Conservation (phyloP, 768 basidiomycete species). For the Chalciporus chontae region DNA sequence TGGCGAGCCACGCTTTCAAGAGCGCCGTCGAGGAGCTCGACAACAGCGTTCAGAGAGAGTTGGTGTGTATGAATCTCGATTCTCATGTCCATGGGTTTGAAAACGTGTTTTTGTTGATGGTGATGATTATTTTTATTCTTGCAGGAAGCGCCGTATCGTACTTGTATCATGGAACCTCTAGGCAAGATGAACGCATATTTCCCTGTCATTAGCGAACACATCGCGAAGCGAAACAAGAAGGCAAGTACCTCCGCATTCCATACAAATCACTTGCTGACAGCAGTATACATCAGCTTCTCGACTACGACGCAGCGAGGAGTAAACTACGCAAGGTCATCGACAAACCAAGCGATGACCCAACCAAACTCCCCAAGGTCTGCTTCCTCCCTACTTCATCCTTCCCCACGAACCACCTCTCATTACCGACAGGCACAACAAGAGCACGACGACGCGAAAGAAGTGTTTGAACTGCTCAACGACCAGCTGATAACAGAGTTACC, state of each 20-base stretch:
- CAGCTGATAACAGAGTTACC: constrained; percentile 91
- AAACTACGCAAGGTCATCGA: constrained; percentile 85
- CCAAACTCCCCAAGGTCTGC: constrained; percentile 77
- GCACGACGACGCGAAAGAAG: constrained; percentile 89
- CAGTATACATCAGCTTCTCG: constrained; percentile 62
- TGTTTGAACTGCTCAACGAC: constrained; percentile 90
- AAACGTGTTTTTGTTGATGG: constrained; percentile 1
- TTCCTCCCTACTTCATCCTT: background rate
- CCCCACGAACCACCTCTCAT: background rate
- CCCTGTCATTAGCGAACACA: constrained; percentile 89
- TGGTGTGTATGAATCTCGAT: constrained; percentile 50
- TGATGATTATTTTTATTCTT: background rate
- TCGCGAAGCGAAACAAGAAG: constrained; percentile 95
- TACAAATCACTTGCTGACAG: background rate
- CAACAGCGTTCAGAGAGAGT: constrained; percentile 73
- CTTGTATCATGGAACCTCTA: constrained; percentile 91
- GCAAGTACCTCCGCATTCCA: constrained; percentile 35
- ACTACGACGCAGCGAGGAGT: constrained; percentile 91
- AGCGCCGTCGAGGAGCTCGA: constrained; percentile 94
- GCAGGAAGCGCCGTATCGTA: constrained; percentile 91
- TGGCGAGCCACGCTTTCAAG: constrained; percentile 96
- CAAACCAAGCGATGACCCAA: constrained; percentile 91
- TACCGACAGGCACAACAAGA: constrained; percentile 80
- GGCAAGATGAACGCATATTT: constrained; percentile 97
- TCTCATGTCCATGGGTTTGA: background rate